Conservation (phyloP, 306 rosid species). For the Urtica urens region DNA sequence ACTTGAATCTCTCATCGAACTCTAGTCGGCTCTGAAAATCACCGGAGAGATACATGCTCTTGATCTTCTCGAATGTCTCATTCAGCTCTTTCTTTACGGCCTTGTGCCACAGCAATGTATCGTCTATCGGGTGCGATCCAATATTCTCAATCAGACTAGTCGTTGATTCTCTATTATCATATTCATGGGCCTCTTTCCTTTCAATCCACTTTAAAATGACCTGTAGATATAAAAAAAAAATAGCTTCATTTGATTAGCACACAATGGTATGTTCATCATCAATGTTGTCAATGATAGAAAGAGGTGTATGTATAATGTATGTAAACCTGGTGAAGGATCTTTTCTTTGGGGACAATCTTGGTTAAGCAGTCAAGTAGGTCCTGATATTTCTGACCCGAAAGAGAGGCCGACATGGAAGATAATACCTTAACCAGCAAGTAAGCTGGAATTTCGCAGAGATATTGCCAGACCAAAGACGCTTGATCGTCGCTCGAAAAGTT, state of each 20-base stretch:
- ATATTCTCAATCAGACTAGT: constrained; percentile 21
- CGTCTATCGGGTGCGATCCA: constrained; percentile 65
- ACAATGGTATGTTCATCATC: constrained; percentile 4
- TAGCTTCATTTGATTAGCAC: no score
- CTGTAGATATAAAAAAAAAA: constrained; percentile 34
- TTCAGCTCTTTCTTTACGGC: constrained; percentile 71
- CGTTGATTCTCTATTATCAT: constrained; percentile 5
- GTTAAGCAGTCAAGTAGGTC: constrained; percentile 49
- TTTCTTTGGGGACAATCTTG: constrained; percentile 61
- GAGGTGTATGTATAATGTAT: no score
- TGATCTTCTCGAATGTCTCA: constrained; percentile 35
- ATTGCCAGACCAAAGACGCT: constrained; percentile 73
- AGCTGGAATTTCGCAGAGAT: constrained; percentile 68
- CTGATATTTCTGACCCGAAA: constrained; percentile 51
- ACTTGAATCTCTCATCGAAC: constrained; percentile 60
- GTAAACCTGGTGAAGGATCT: constrained; percentile 67
- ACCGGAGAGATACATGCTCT: constrained; percentile 31
- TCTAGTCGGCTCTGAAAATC: constrained; percentile 44
- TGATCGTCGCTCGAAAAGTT: constrained; percentile 68
- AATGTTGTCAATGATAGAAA: no score
- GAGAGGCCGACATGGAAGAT: constrained; percentile 61
- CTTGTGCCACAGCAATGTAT: constrained; percentile 73
- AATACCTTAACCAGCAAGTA: constrained; percentile 55
- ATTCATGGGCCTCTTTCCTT: constrained; percentile 28
- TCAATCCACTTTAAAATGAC: constrained; percentile 75